Percentiles rank a stretch among this genome's conserved stretches.
These are phyloP conservation scores for Candida fluviatilis DNA, from an alignment of 805 yeast genomes.

Conservation along the genomic window DNA sequence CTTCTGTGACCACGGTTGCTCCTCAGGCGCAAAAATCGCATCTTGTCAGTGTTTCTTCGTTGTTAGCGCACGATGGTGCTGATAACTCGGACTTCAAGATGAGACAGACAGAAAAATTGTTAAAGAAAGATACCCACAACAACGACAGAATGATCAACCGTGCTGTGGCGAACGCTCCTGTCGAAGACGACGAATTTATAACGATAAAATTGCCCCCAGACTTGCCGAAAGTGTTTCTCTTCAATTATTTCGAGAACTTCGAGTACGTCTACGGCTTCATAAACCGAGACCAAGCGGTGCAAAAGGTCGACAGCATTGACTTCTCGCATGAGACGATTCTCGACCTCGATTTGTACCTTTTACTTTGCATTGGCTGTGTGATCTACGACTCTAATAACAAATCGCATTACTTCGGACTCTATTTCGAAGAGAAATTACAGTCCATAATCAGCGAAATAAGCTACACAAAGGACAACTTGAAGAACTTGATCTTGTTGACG, in stretches of 20 bases:
- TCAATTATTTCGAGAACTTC: slow-evolving; percentile 35
- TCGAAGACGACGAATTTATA: slow-evolving; percentile 34
- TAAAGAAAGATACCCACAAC: background rate
- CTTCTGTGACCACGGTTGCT: background rate
- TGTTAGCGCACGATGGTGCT: slow-evolving; percentile 13
- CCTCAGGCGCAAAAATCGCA: background rate
- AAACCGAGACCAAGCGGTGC: slow-evolving; percentile 16
- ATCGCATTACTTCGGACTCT: slow-evolving; percentile 18
- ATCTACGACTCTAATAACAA: slow-evolving; percentile 26
- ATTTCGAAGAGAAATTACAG: slow-evolving; percentile 31
- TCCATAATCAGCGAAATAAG: slow-evolving; percentile 30
- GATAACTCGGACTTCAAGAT: slow-evolving; percentile 1
- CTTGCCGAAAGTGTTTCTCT: slow-evolving; percentile 28
- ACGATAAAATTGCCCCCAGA: slow-evolving; percentile 28
- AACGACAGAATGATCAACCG: slow-evolving; percentile 1
- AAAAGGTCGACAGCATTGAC: slow-evolving; percentile 21
- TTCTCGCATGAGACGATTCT: slow-evolving; percentile 34
- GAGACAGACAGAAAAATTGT: background rate
- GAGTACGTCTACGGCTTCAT: slow-evolving; percentile 34
- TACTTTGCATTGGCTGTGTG: slow-evolving; percentile 37
- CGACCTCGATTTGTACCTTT: slow-evolving; percentile 32
- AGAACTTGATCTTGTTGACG: slow-evolving; percentile 27
- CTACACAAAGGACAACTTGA: slow-evolving; percentile 22
- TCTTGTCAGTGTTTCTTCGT: slow-evolving; percentile 13
- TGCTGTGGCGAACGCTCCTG: slow-evolving; percentile 4